Percentiles rank a stretch among this genome's conserved stretches.
These are phyloP conservation scores for Didymella pinodella DNA, from an alignment of 2,329 filamentous ascomycete species.

Conservation along the genomic window DNA sequence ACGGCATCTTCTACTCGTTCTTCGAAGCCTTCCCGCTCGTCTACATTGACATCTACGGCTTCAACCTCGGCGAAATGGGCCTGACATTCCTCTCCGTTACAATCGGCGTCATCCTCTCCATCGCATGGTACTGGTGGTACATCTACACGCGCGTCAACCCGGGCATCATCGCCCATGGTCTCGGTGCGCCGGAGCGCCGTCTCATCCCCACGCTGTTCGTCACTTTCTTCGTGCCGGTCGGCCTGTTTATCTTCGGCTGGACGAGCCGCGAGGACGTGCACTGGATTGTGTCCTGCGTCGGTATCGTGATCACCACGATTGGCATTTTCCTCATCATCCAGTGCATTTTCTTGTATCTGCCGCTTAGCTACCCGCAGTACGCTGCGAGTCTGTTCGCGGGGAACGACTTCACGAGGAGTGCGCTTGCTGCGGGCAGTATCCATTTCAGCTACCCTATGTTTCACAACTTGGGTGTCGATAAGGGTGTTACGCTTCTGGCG, in stretches of 20 bases:
- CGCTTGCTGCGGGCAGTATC: neutral
- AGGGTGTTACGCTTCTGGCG: neutral
- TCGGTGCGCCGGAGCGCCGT: neutral
- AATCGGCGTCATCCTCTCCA: neutral
- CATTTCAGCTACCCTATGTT: neutral
- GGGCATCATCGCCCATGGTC: neutral
- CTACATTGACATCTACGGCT: neutral
- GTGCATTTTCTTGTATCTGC: neutral
- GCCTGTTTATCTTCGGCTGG: neutral
- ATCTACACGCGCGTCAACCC: neutral
- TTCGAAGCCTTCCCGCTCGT: neutral
- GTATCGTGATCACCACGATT: neutral
- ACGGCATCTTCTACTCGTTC: neutral
- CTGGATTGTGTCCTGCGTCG: neutral
- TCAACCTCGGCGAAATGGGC: neutral
- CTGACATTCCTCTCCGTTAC: neutral
- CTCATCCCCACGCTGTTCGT: neutral
- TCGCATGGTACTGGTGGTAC: neutral
- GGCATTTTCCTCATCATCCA: neutral
- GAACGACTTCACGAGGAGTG: neutral
- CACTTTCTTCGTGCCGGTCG: neutral
- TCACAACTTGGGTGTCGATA: neutral
- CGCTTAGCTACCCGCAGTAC: neutral
- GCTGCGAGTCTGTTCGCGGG: neutral
- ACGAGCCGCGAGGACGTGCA: neutral